Evolutionary conservation across 495 filamentous ascomycete species (phyloP).

Genomic region (Glutinoglossum americanum): DNA sequence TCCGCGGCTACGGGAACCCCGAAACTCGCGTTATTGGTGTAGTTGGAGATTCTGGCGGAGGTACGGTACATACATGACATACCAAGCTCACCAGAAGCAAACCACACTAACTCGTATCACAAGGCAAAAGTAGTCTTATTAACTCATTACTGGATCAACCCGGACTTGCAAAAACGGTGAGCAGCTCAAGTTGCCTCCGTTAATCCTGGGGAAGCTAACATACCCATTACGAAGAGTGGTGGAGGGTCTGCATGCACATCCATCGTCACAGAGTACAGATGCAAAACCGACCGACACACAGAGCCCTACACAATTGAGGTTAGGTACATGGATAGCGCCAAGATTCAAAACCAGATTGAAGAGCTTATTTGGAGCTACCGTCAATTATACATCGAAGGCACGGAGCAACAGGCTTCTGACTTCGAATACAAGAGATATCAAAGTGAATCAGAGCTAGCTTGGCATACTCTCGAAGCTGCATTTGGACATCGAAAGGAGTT

Average conservation of each 20-base stretch:
- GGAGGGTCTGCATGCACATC: not conserved
- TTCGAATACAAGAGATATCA: not conserved
- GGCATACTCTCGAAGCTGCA: not conserved
- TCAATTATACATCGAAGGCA: not conserved
- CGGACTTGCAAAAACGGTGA: not conserved
- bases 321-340: not conserved
- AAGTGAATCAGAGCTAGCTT: not conserved
- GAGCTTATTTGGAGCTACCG: not conserved
- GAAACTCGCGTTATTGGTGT: too few relatives aligned
- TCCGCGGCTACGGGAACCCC: too few relatives aligned
- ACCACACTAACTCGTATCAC: not conserved
- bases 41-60: not conserved
- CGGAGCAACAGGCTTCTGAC: not conserved
- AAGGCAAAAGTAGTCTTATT: not conserved
- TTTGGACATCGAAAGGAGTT: not conserved
- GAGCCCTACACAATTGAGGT: not conserved
- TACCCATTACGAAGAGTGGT: not conserved
- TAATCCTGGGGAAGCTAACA: not conserved
- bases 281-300: not conserved
- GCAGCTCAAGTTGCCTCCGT: not conserved
- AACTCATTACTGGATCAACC: not conserved
- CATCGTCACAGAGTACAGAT: not conserved
- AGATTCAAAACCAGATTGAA: not conserved
- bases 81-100: not conserved
- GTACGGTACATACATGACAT: not conserved